Evolutionary conservation across 495 filamentous ascomycete genomes (phyloP), one percentile per base, ranked within the genome.

Genomic region (Penicillium soppii): DNA sequence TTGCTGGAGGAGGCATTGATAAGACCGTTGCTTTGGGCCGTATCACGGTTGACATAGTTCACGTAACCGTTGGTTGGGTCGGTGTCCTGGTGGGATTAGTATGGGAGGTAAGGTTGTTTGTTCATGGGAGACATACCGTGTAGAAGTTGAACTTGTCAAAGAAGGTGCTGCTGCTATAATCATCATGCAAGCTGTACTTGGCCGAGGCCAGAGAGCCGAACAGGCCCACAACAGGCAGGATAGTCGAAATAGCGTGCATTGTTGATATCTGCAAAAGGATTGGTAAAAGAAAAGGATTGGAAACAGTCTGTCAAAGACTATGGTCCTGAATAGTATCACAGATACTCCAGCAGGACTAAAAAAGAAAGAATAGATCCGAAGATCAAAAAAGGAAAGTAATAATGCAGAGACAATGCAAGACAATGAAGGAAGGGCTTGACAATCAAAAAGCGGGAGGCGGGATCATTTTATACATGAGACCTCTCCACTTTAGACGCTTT

Each of bases 1-100:
- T 65, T 71, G 50, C 68, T 59, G 35, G 71, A 63, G 19, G 62
- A 57, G 53, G 73, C 77, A 36, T 74, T 76, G 50, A 88, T 84
- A 4, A 90, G 73, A 5, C 74, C 75, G 22, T 66, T 61, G 12
- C 53, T 47, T 37, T 73, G 72, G 38, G 88, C 88, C 1, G 72
- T 76, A 5, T 45, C 36, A 9, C 70, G 72, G 50, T 78, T 66
- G 30, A 80, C 73, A 58, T 84, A 91, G 47, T 77, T 61, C 51
- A 91, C 88, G 58, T 78, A 87, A 16, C 87, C 88, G 51, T 83
- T 63, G 6, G 87, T 91, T 5, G 87, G 88, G 53, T 92, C 87
- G 1, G 65, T 5, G 8, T 43, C 53, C 70, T 73, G 40, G 17
- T 27, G 4, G 7, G 8, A 12, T 59, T 32, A 52, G 47, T 47